A percentile compares a stretch with the other conserved stretches of the same genome.
Evolutionary conservation across 257 asterid genomes (phyloP).

Genomic region (Solanum chaucha): DNA sequence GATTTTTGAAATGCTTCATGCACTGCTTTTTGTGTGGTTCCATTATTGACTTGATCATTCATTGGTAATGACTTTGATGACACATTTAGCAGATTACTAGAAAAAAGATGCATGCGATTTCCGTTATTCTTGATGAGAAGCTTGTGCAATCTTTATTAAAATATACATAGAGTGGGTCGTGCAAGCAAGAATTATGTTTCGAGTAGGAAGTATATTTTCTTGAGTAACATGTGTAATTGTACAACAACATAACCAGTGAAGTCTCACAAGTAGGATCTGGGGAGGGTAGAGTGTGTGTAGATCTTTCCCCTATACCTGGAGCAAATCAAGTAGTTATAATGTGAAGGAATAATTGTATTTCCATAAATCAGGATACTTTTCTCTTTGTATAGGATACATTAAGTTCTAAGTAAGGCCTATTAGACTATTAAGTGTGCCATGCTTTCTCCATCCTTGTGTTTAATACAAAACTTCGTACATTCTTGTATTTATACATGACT

Average conservation of each 20-base stretch:
- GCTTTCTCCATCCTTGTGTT: background rate
- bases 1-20: background rate
- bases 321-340: background rate
- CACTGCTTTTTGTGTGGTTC: background rate
- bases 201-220: background rate
- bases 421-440: background rate
- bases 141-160: background rate
- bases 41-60: background rate
- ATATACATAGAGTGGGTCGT: background rate
- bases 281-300: background rate
- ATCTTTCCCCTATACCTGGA: background rate
- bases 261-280: background rate
- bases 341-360: background rate
- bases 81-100: background rate
- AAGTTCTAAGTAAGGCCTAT: background rate
- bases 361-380: background rate
- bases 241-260: background rate
- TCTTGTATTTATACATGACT: background rate
- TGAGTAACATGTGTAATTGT: background rate
- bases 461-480: background rate
- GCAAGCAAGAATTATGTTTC: background rate
- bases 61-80: background rate
- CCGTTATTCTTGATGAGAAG: background rate
- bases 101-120: background rate
- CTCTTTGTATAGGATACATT: background rate